Percentiles rank a stretch among this genome's conserved stretches.
These are phyloP conservation scores for Vaccinium vitisidaea DNA, from an alignment of 148 eudicot genomes.

Conservation along the genomic window DNA sequence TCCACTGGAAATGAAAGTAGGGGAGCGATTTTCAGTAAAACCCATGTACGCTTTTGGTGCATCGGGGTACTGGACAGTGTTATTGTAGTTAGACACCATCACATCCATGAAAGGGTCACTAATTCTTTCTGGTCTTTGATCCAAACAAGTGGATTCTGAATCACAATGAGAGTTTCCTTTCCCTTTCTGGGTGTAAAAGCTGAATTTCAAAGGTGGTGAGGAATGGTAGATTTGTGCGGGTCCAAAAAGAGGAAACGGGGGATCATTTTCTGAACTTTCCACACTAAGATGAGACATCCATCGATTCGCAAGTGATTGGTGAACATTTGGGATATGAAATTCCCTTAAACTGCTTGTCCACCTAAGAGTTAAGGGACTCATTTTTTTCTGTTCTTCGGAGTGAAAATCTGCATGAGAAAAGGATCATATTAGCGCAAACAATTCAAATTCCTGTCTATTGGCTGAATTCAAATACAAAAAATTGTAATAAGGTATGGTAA, in stretches of 20 bases:
- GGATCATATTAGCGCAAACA: background rate
- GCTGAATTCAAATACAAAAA: background rate
- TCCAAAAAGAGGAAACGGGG: constrained; percentile 5
- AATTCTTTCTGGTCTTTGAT: background rate
- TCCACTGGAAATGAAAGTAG: constrained; percentile 17
- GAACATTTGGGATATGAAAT: background rate
- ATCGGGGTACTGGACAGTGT: too few relatives aligned
- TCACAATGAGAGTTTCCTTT: background rate
- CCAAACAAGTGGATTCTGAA: background rate
- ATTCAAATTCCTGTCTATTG: background rate
- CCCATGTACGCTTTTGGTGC: constrained; percentile 10
- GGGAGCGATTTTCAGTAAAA: constrained; percentile 11
- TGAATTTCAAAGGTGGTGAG: background rate
- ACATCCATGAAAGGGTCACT: constrained; percentile 12
- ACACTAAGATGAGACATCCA: background rate
- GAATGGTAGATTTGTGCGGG: constrained; percentile 17
- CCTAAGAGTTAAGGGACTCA: constrained; percentile 8
- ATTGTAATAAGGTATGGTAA: background rate
- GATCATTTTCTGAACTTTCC: background rate
- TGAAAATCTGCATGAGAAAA: background rate
- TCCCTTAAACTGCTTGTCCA: constrained; percentile 4
- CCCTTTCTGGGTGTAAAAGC: background rate
- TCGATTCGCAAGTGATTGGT: background rate
- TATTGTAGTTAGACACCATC: constrained; percentile 14
- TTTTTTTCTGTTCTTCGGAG: background rate